These are phyloP conservation scores for Cladochytrium replicatum DNA, from an alignment of 192 early-diverging fungal species.

Conservation along the genomic window DNA sequence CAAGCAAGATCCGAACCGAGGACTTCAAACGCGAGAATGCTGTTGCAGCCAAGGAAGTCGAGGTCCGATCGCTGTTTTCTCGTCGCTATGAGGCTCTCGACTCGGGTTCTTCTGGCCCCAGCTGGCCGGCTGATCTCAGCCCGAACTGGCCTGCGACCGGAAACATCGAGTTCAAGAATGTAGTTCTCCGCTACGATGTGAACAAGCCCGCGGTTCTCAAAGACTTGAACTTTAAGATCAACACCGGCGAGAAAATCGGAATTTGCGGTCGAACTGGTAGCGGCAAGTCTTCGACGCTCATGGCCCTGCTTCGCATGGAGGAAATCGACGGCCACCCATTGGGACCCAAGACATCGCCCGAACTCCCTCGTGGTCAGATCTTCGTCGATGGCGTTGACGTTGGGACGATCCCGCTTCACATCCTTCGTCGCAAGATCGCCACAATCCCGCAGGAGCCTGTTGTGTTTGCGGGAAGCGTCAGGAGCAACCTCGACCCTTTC, in stretches of 20 bases:
- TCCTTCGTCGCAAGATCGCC: slow-evolving; percentile 17
- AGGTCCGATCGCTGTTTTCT: slow-evolving; percentile 62
- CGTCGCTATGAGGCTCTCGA: slow-evolving; percentile 22
- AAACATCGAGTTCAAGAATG: slow-evolving; percentile 29
- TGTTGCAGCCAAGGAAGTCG: too few relatives aligned
- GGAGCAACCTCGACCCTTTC: slow-evolving; percentile 66
- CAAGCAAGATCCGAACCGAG: too few relatives aligned
- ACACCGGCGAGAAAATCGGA: slow-evolving; percentile 34
- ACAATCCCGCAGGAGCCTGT: slow-evolving; percentile 33
- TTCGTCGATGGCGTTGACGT: slow-evolving; percentile 12
- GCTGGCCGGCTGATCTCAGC: too few relatives aligned
- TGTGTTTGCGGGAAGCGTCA: slow-evolving; percentile 37
- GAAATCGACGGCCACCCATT: slow-evolving; percentile 25
- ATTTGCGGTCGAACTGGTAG: slow-evolving; percentile 40
- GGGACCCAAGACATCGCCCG: slow-evolving; percentile 23
- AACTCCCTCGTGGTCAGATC: slow-evolving; percentile 2
- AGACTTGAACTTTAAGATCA: slow-evolving; percentile 25
- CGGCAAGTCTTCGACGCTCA: slow-evolving; percentile 28
- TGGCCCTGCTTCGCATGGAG: slow-evolving; percentile 32
- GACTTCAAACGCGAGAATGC: too few relatives aligned
- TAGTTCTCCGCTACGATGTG: slow-evolving; percentile 34
- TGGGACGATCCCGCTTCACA: slow-evolving; percentile 39
- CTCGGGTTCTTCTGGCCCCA: slow-evolving; percentile 7
- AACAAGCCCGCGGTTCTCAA: slow-evolving; percentile 36
- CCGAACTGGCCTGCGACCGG: slow-evolving; percentile 37